A percentile compares a stretch with the other conserved stretches of the same genome.
Conservation (phyloP, 257 asterid genomes). For the Ligustrum vulgare region DNA sequence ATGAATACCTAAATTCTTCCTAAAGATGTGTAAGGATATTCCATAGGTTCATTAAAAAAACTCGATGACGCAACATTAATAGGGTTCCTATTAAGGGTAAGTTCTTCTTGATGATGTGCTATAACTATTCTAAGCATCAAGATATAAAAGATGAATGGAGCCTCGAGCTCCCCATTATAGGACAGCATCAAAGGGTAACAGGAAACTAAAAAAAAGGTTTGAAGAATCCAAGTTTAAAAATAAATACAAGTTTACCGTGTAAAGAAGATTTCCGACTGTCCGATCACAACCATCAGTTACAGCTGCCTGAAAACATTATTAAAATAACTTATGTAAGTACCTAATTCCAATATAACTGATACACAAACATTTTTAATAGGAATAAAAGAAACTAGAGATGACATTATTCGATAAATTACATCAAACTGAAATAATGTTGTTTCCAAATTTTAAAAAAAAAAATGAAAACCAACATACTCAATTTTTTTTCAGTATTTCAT, state of each 20-base stretch:
- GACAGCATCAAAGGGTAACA: conserved; percentile 9
- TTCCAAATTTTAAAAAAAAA: too few species aligned
- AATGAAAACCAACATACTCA: background rate
- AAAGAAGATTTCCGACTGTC: conserved; percentile 73
- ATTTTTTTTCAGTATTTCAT: background rate
- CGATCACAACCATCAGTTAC: conserved; percentile 83
- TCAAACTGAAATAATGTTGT: too few species aligned
- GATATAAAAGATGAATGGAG: background rate
- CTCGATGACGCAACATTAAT: conserved; percentile 5
- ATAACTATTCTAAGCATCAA: conserved; percentile 1
- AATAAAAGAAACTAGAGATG: conserved; percentile 8
- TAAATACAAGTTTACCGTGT: conserved; percentile 53
- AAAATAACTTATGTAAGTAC: conserved; percentile 1
- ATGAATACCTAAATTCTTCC: background rate
- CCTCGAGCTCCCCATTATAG: background rate
- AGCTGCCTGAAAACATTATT: conserved; percentile 58
- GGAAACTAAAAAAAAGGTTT: background rate
- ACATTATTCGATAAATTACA: too few species aligned
- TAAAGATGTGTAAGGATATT: background rate
- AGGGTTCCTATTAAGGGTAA: background rate
- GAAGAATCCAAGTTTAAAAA: conserved; percentile 6
- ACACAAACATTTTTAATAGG: background rate
- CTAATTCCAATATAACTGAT: background rate
- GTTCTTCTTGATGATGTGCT: background rate
- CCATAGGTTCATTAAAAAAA: background rate